phyloP scores from a whole-genome alignment of 148 eudicot species.

The Chenopodium suecicum region DNA sequence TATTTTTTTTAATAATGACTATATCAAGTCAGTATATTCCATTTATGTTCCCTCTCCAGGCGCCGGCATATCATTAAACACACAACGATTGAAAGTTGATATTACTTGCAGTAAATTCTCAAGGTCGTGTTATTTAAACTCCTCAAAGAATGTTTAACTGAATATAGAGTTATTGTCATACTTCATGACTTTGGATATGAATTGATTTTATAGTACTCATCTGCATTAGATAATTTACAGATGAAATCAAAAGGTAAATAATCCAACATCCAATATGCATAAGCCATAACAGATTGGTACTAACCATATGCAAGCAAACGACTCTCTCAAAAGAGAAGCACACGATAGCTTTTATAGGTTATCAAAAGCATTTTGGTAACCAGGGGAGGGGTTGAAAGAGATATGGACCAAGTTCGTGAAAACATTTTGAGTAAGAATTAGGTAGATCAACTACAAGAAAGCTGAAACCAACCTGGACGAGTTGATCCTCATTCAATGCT shows the following conservation, averaged over 20 bases:
- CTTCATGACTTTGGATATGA: not conserved
- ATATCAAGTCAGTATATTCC: too few relatives aligned
- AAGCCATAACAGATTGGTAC: not conserved
- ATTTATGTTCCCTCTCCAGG: too few relatives aligned
- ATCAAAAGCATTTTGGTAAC: not conserved
- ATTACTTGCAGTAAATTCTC: too few relatives aligned
- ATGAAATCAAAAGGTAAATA: not conserved
- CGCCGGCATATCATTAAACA: too few relatives aligned
- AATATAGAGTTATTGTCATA: not conserved
- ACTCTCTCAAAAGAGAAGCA: not conserved
- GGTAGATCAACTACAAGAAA: not conserved
- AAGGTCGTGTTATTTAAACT: too few relatives aligned
- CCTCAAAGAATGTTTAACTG: not conserved
- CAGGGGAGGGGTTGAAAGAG: not conserved
- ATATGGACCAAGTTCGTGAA: not conserved
- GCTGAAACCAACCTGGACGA: slow-evolving; percentile 64
- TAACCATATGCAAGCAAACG: not conserved
- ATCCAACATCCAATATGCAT: not conserved
- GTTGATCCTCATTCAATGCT: slow-evolving; percentile 92
- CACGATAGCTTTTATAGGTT: not conserved
- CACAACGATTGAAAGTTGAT: too few relatives aligned
- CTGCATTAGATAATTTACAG: not conserved
- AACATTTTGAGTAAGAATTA: not conserved
- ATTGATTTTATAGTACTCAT: too few relatives aligned
- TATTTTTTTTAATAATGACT: too few relatives aligned